These are phyloP conservation scores for Elaeagnus macrophylla DNA, from an alignment of 306 rosid species.

Conservation along the genomic window DNA sequence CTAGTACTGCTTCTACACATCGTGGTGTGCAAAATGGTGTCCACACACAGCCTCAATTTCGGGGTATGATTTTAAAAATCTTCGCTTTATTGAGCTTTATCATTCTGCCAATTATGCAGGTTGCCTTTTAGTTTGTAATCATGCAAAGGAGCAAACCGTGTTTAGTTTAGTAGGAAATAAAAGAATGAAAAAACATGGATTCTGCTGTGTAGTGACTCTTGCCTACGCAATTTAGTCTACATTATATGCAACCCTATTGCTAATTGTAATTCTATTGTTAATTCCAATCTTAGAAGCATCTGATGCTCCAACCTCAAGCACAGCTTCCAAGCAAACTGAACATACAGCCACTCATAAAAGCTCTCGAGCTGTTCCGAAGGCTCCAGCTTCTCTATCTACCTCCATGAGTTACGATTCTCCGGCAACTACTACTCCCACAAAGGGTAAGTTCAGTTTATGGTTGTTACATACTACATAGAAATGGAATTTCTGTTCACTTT, in stretches of 20 bases:
- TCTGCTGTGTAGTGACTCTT: too few relatives aligned
- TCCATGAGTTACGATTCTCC: slow-evolving; percentile 36
- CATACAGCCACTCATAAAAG: slow-evolving; percentile 45
- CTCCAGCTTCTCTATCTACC: slow-evolving; percentile 58
- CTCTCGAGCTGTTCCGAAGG: slow-evolving; percentile 49
- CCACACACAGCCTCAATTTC: slow-evolving; percentile 42
- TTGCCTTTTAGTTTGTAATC: neutral
- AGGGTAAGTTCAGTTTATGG: slow-evolving; percentile 39
- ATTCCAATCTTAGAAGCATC: slow-evolving; percentile 33
- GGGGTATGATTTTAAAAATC: slow-evolving; percentile 34
- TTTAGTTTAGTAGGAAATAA: neutral
- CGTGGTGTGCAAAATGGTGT: slow-evolving; percentile 54
- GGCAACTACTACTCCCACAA: slow-evolving; percentile 40
- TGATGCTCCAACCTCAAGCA: slow-evolving; percentile 34
- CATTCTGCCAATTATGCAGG: too few relatives aligned
- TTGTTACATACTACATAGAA: neutral
- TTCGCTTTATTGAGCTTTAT: neutral
- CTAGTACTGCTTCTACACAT: slow-evolving; percentile 31
- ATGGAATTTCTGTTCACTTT: neutral
- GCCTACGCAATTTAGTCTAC: neutral
- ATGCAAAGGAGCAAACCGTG: neutral
- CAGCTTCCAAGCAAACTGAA: slow-evolving; percentile 54
- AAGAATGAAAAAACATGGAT: neutral
- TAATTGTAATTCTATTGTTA: neutral
- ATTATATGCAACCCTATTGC: neutral